Base-by-base conservation (phyloP, 1,284 basidiomycete genomes). In the Termitomyces sp. region DNA sequence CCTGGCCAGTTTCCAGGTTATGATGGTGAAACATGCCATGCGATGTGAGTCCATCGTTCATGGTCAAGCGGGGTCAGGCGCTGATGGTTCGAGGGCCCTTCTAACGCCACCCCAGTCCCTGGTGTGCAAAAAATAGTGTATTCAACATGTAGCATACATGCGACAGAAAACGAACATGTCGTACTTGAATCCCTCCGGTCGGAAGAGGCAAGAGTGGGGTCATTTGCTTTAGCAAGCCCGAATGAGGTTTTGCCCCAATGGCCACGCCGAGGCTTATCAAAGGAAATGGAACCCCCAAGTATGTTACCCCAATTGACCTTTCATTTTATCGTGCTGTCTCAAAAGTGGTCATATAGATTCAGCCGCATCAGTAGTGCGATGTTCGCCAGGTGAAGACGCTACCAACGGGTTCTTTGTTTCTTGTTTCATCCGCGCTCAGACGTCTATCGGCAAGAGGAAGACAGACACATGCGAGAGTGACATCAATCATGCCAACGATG, bases 391-490 rank as follows among this genome's bases (percentile, higher is more conserved):
- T 36, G 89, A 90, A 58, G 93, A 97, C 65, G 82, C 80, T 40
- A 97, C 94, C 15, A 97, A 97, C 66, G 94, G 94, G 0, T 98
- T 97, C 74, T 97, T 97, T 63, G 93, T 98, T 19, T 84, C 91
- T 26, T 91, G 92, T 68, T 93, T 96, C 65, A 73, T 91, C 43
- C 76, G 74, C 54, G 33, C 49, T 63, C 51, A 53, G 51, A 24
- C 62, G 28, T 34, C 38, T 43, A 53, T 31, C 39, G 56, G 45
- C 36, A 67, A 65, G 55, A 54, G 60, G 48, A 65, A 59, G 52
- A 30, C 38, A 24, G 46, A 45, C 47, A 36, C 19, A 24, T 39
- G 47, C 12, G 53, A 52, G 19, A 53, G 48, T 36, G 56, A 58
- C 47, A 44, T 40, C 40, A 17, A 50, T 10, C 48, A 51, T 17